Base-by-base conservation (phyloP, 2,329 filamentous ascomycete genomes). In the Diaporthe amygdali region DNA sequence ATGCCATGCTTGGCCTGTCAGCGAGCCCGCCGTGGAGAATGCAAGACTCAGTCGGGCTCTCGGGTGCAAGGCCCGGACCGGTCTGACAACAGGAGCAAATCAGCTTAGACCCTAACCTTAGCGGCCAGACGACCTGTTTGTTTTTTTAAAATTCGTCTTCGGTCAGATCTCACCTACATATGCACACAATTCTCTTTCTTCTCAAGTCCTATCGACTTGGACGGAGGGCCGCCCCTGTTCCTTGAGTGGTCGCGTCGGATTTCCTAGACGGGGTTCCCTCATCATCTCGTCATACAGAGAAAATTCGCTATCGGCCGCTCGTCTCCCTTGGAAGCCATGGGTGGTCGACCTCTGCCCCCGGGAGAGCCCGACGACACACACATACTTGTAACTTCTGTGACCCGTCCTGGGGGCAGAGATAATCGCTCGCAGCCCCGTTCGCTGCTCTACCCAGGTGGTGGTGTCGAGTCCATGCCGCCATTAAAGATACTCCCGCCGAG, bases 121-220 rank as follows among this genome's bases (percentile, higher is more conserved):
- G 47, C 51, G 12, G n/a, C n/a, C n/a, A n/a, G n/a, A n/a, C n/a
- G 17, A n/a, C 14, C 20, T 54, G 17, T 20, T 12, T 34, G 30
- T 8, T 15, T 25, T n/a, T 34, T 47, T 34, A n/a, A n/a, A n/a
- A n/a, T 8, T n/a, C 27, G 30, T 22, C 52, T 5, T 5, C 5
- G 32, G n/a, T 64, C 59, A 64, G 59, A 64, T 64, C 44, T 64
- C 59, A 30, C 59, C n/a, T 25, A 20, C 59, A 64, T 64, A 64
- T 64, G 44, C 41, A 63, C 41, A 6, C 1, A 17, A 47, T 27
- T 39, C 22, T 10, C 22, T 22, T 14, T n/a, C 41, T 63, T 63
- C 41, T n/a, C 59, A 47, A 15, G 41, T 34, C 34, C 34, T n/a
- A 34, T 32, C 10, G 5, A 34, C n/a, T 39, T 63, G 20, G 27